Base-by-base conservation (phyloP, 75 land plant genomes). In the Picea sitchensis region DNA sequence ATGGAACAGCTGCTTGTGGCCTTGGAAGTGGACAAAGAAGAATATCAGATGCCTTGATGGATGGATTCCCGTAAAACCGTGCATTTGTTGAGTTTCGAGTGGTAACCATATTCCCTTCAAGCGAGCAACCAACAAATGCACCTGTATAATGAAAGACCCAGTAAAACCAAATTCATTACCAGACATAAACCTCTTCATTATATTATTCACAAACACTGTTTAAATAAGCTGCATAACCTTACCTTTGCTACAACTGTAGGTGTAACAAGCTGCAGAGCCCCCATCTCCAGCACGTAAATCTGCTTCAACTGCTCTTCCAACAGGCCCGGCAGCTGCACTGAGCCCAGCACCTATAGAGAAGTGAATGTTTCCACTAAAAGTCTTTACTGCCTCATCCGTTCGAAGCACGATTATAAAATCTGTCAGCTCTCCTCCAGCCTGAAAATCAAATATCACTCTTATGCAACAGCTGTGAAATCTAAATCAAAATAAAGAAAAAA, bases 171-270 rank as follows among this genome's bases (percentile, higher is more conserved):
- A 64, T 64, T 64, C 65, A n/a, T 26, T n/a, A 64, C 0, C 2
- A 76, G 59, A 26, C 9, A 30, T 17, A 58, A 54, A 54, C 64
- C 5, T 76, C 4, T 14, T 26, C 20, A 76, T 15, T 8, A 32
- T 32, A 44, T 15, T 51, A 14, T 68, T 26, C 38, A 14, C 5
- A 73, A 32, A 68, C 18, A 59, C 41, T 41, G 20, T 30, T 58
- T 44, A 78, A 38, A 73, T n/a, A 75, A 41, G 18, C 5, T 31
- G 14, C 82, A 77, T 7, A 15, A 20, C 30, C 18, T 60, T 85
- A 95, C 99, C 99, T 95, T 97, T 98, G 80, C 99, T 95, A 30
- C 96, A 85, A 83, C 99, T 95, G 80, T 98, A 98, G 9, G 98
- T 90, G 75, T 98, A 98, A 84, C 99, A 98, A 73, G 99, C 96